A percentile compares a stretch with the other conserved stretches of the same genome.
phyloP scores from a whole-genome alignment of 441 rosid species.

The Pelargonium hybrid region DNA sequence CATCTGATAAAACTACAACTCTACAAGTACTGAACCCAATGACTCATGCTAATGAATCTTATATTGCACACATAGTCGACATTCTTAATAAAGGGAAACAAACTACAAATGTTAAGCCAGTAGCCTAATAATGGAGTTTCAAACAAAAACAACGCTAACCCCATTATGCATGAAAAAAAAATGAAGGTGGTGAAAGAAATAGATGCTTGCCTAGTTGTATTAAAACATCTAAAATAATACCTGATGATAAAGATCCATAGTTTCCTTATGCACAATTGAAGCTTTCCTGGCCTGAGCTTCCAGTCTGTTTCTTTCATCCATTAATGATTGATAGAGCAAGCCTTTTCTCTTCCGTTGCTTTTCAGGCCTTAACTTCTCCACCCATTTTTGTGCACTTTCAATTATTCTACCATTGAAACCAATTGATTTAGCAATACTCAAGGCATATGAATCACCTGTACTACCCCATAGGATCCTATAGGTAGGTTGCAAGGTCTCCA shows the following conservation, averaged over 20 bases:
- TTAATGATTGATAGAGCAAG: slow-evolving; percentile 52
- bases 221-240: slow-evolving; percentile 27
- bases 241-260: slow-evolving; percentile 58
- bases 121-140: background rate
- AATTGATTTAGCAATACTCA: slow-evolving; percentile 66
- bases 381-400: slow-evolving; percentile 60
- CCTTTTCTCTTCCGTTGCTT: slow-evolving; percentile 56
- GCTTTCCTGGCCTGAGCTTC: slow-evolving; percentile 50
- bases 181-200: slow-evolving; percentile 9
- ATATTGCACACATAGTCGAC: background rate
- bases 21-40: background rate
- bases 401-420: slow-evolving; percentile 60
- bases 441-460: slow-evolving; percentile 76
- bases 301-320: slow-evolving; percentile 61
- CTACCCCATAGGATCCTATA: slow-evolving; percentile 77
- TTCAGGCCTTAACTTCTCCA: slow-evolving; percentile 63
- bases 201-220: background rate
- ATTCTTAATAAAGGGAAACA: background rate
- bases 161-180: background rate
- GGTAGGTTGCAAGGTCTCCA: slow-evolving; percentile 72
- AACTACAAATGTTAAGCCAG: background rate
- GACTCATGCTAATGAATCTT: background rate
- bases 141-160: background rate
- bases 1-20: background rate
- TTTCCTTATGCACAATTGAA: slow-evolving; percentile 47